Evolutionary conservation across 2,329 filamentous ascomycete species (phyloP).

Genomic region (Cladosporium sp.): DNA sequence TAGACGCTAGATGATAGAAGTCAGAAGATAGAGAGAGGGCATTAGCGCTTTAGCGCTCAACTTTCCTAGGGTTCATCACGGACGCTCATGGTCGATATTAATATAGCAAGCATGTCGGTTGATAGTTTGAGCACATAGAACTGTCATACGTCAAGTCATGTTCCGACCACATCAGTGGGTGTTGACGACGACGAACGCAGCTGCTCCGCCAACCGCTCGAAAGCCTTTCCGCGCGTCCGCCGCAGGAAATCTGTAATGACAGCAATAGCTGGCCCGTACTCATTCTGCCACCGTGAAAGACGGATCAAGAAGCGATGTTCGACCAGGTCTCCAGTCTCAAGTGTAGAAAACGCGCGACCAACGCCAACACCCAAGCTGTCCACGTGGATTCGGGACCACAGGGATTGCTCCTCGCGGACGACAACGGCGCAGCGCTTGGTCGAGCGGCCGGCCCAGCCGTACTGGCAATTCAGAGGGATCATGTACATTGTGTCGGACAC

Average conservation of each 20-base stretch:
- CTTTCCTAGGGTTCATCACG: too few relatives aligned
- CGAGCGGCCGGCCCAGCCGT: neutral
- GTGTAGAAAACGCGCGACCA: neutral
- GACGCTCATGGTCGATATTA: too few relatives aligned
- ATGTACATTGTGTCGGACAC: neutral
- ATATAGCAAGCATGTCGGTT: too few relatives aligned
- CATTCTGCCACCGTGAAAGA: neutral
- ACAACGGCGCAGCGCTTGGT: neutral
- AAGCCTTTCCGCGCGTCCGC: neutral
- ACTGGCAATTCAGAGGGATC: neutral
- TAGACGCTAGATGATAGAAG: slow-evolving; percentile 1
- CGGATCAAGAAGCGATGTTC: neutral
- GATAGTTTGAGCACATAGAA: too few relatives aligned
- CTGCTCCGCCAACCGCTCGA: neutral
- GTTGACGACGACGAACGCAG: neutral
- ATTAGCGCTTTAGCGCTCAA: too few relatives aligned
- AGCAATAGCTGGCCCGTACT: neutral
- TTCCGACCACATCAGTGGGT: too few relatives aligned
- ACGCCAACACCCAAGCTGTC: neutral
- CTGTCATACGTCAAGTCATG: too few relatives aligned
- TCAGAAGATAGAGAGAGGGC: neutral
- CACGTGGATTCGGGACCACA: neutral
- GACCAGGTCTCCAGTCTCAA: neutral
- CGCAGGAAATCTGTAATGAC: neutral
- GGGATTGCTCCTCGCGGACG: neutral